These are phyloP conservation scores for Fragaria ananassa DNA, from an alignment of 306 rosid genomes.

Conservation along the genomic window DNA sequence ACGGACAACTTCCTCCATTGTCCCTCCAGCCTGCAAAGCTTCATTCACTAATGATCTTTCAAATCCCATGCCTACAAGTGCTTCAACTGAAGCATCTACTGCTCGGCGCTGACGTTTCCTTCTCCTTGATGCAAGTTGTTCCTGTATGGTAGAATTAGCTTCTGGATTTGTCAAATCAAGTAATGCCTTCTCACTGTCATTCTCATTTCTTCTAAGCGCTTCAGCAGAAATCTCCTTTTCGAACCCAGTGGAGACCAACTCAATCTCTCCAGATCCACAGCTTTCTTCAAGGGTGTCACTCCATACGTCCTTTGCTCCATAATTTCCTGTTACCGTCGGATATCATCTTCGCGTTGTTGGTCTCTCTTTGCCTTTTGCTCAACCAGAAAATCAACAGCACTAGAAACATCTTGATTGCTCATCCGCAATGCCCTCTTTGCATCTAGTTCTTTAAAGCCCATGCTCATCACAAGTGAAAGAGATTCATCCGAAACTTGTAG, in stretches of 20 bases:
- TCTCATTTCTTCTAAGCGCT: slow-evolving; percentile 73
- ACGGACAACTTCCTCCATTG: slow-evolving; percentile 43
- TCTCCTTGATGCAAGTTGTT: slow-evolving; percentile 56
- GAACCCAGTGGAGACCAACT: slow-evolving; percentile 67
- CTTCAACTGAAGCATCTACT: slow-evolving; percentile 47
- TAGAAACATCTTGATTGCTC: slow-evolving; percentile 77
- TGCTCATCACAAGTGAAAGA: slow-evolving; percentile 75
- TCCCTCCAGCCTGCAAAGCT: slow-evolving; percentile 51
- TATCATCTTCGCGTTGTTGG: slow-evolving; percentile 59
- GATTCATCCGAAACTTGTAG: slow-evolving; percentile 83
- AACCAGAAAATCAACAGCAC: slow-evolving; percentile 77
- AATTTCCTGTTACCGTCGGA: slow-evolving; percentile 48
- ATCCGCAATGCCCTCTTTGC: slow-evolving; percentile 79
- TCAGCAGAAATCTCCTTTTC: slow-evolving; percentile 82
- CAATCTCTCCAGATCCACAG: slow-evolving; percentile 70
- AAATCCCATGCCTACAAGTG: slow-evolving; percentile 65
- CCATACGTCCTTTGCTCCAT: slow-evolving; percentile 85
- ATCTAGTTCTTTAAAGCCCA: slow-evolving; percentile 71
- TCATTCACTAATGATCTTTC: slow-evolving; percentile 68
- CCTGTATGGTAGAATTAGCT: slow-evolving; percentile 63
- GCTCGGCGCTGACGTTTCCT: slow-evolving; percentile 46
- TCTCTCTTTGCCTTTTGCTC: slow-evolving; percentile 57
- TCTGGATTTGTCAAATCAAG: slow-evolving; percentile 75
- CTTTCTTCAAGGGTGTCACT: slow-evolving; percentile 61
- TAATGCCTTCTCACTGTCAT: slow-evolving; percentile 65